Conservation (phyloP, 2,329 filamentous ascomycete genomes). For the Ciborinia camelliae region DNA sequence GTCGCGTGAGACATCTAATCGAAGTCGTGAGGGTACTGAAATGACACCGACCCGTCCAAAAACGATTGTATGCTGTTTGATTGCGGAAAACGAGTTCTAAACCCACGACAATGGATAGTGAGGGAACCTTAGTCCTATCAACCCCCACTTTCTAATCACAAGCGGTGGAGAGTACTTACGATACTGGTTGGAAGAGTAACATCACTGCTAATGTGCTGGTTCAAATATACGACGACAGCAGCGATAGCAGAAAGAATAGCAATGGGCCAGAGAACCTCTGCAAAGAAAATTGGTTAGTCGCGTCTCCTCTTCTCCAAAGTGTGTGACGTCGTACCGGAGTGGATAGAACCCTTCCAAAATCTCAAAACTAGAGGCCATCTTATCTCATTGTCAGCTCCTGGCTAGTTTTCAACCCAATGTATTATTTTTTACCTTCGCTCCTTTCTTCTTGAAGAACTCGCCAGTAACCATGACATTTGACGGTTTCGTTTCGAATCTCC, state of each 20-base stretch:
- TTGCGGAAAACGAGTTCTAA: slow-evolving; percentile 67
- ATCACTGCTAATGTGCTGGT: slow-evolving; percentile 48
- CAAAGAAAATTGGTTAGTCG: slow-evolving; percentile 4
- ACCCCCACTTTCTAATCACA: not conserved
- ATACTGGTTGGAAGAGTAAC: slow-evolving; percentile 57
- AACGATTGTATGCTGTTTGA: slow-evolving; percentile 43
- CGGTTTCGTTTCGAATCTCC: slow-evolving; percentile 21
- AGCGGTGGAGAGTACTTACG: slow-evolving; percentile 38
- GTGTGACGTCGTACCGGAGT: slow-evolving; percentile 38
- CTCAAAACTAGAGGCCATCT: slow-evolving; percentile 62
- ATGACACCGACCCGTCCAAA: slow-evolving; percentile 56
- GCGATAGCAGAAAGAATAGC: slow-evolving; percentile 56
- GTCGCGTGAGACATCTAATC: slow-evolving; percentile 56
- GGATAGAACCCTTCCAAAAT: slow-evolving; percentile 62
- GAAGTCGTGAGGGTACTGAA: slow-evolving; percentile 55
- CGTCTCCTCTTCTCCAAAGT: not conserved
- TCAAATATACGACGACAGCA: slow-evolving; percentile 55
- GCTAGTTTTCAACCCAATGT: not conserved
- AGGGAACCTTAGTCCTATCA: slow-evolving; percentile 47
- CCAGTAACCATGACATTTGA: slow-evolving; percentile 29
- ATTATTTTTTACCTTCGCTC: slow-evolving; percentile 31
- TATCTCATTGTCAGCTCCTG: slow-evolving; percentile 26
- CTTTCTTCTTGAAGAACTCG: slow-evolving; percentile 34
- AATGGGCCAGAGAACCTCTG: slow-evolving; percentile 54
- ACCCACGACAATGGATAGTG: slow-evolving; percentile 62